phyloP scores from a whole-genome alignment of 2,329 filamentous ascomycete species.

The Ascochyta rabiei region DNA sequence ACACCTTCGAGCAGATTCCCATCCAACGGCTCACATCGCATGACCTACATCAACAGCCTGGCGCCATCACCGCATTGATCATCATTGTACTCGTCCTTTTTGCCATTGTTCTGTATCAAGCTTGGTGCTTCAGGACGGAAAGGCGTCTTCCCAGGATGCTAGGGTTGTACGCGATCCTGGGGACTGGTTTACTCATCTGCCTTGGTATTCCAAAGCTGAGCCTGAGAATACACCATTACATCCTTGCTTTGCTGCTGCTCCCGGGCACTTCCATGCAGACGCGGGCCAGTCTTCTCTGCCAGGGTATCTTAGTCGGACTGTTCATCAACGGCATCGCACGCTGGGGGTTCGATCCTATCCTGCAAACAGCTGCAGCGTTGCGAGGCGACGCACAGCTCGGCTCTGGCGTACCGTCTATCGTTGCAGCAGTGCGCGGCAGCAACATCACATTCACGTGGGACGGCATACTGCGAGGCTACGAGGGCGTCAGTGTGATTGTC shows the following conservation, averaged over 20 bases:
- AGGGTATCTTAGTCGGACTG: conserved; percentile 85
- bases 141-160: conserved; percentile 72
- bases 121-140: conserved; percentile 42
- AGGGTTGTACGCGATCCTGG: conserved; percentile 75
- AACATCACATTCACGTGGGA: conserved; percentile 53
- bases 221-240: conserved; percentile 93
- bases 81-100: conserved; percentile 40
- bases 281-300: conserved; percentile 82
- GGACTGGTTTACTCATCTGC: conserved; percentile 83
- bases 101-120: conserved; percentile 38
- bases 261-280: conserved; percentile 90
- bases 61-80: conserved; percentile 44
- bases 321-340: conserved; percentile 93
- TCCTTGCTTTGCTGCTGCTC: conserved; percentile 84
- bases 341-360: conserved; percentile 88
- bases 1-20: conserved; percentile 45
- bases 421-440: conserved; percentile 51
- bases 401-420: conserved; percentile 61
- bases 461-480: conserved; percentile 57
- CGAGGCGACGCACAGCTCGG: conserved; percentile 60
- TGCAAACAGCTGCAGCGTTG: conserved; percentile 78
- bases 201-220: conserved; percentile 73
- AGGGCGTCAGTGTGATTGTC: conserved; percentile 81
- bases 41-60: conserved; percentile 46
- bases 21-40: conserved; percentile 45